These are phyloP conservation scores for Xylariaceae sp. DNA, from an alignment of 2,329 filamentous ascomycete species.

Conservation along the genomic window DNA sequence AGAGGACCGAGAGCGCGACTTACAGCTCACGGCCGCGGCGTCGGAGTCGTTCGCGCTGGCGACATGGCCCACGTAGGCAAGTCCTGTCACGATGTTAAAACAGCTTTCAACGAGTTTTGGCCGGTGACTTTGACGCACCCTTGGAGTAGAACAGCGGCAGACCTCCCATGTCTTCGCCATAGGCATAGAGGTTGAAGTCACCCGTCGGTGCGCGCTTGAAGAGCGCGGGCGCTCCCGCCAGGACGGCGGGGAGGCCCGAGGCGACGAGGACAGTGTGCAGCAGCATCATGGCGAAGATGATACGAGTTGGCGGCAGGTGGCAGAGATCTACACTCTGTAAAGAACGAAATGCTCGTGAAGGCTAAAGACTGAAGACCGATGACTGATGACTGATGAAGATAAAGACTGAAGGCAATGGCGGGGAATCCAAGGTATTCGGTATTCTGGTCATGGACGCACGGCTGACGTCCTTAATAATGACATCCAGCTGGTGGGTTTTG, in stretches of 20 bases:
- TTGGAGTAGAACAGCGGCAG: conserved; percentile 16
- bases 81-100: background rate
- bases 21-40: conserved; percentile 12
- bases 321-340: no score
- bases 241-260: conserved; percentile 1
- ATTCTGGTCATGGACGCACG: no score
- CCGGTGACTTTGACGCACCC: conserved; percentile 8
- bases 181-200: conserved; percentile 21
- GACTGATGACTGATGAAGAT: no score
- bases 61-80: conserved; percentile 7
- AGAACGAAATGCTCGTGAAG: no score
- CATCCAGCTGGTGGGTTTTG: no score
- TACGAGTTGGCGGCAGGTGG: background rate
- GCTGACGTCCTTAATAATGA: no score
- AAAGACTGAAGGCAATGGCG: no score
- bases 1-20: conserved; percentile 12
- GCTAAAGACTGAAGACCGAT: no score
- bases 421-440: no score
- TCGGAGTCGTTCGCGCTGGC: conserved; percentile 5
- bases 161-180: conserved; percentile 18
- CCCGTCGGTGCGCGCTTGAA: conserved; percentile 8
- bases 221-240: conserved; percentile 2
- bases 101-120: background rate
- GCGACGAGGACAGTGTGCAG: background rate
- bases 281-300: conserved; percentile 1